Evolutionary conservation across 2,329 filamentous ascomycete genomes (phyloP), one percentile per base, ranked within the genome.

Genomic region (Ceratocystis cubensis): DNA sequence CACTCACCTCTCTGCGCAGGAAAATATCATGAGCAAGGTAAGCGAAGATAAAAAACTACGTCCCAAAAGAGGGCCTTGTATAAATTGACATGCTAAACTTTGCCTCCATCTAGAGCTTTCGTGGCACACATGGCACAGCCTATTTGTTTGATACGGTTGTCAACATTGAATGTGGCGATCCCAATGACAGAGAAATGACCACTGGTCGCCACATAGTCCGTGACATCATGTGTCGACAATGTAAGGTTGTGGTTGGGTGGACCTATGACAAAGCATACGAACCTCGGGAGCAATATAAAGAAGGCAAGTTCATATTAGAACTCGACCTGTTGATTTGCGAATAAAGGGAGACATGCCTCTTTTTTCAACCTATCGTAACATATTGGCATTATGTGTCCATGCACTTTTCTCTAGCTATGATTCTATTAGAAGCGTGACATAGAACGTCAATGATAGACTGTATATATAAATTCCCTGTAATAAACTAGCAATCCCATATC

Each of bases 191-290:
- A 70, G 96, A 88, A 78, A 99, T 99, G 94, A 99, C 94, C 15
- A 99, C 94, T 0, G 94, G 94, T 65, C 85, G 89, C 65, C 94
- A 99, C 76, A 82, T 97, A 66, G 94, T 99, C 61, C 87, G 94
- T 67, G 94, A 99, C 75, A 96, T 99, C 72, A 81, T 81, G 67
- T 99, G 94, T 79, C 84, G 88, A 67, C 89, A 96, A 76, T 99
- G 94, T 82, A 88, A 88, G 74, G 88, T 92, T 75, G 88, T 88
- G 37, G 94, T 99, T 65, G 94, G 94, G 45, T 99, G 94, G 94
- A 97, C 96, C 76, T 99, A 99, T 75, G 94, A 99, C 77, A 96
- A 95, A 79, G 94, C 94, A 1, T 97, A 89, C 75, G 94, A 99
- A 79, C 77, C 80, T 44, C 87, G 82, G 70, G 93, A 99, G 82